Conservation (phyloP, 2,329 filamentous ascomycete species). For the Diplodia scrobiculata region DNA sequence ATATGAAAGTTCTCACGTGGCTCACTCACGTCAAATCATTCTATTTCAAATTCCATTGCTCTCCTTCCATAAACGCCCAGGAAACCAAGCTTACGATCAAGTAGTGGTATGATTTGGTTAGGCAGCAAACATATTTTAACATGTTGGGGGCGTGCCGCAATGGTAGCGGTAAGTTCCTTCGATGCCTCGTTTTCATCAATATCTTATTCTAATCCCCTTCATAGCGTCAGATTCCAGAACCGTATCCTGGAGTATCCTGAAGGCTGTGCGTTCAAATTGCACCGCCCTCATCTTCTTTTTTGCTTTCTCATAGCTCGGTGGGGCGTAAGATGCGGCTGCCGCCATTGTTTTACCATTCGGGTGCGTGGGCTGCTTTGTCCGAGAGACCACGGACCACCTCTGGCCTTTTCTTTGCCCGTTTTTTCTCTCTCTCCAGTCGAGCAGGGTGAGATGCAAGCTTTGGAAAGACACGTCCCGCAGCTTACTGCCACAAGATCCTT, state of each 20-base stretch:
- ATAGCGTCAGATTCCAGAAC: slow-evolving; percentile 23
- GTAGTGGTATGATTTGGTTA: neutral
- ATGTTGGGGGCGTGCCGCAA: slow-evolving; percentile 19
- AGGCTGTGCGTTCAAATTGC: slow-evolving; percentile 24
- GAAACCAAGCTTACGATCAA: neutral
- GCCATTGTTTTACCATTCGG: neutral
- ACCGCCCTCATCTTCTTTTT: slow-evolving; percentile 4
- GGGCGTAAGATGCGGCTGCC: neutral
- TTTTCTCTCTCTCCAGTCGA: neutral
- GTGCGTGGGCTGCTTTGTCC: neutral
- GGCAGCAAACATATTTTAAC: neutral
- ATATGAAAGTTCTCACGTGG: neutral
- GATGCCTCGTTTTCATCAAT: neutral
- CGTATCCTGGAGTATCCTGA: slow-evolving; percentile 2
- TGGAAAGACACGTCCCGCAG: neutral
- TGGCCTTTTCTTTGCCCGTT: neutral
- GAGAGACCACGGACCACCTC: neutral
- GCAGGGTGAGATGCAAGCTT: neutral
- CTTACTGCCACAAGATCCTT: neutral
- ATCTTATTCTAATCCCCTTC: neutral
- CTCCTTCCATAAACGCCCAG: neutral
- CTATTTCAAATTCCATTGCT: neutral
- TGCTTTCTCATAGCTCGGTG: neutral
- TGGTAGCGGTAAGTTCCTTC: slow-evolving; percentile 12
- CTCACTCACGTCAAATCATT: neutral